Conservation (phyloP, 352 stramenopile species). For the Phytophthora europaea region DNA sequence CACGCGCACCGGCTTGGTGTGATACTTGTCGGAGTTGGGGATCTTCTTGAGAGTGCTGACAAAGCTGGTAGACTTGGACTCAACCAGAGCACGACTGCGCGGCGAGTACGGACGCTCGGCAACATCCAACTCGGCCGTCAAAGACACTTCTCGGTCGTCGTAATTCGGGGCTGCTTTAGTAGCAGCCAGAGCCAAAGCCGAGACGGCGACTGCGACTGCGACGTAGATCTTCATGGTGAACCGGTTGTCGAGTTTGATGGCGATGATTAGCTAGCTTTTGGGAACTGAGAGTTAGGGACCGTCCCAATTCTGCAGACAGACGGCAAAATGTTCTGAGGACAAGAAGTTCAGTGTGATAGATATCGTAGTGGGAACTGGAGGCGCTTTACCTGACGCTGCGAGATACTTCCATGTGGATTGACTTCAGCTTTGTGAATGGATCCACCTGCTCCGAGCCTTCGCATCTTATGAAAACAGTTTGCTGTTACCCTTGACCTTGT, state of each 20-base stretch:
- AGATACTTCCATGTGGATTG: not conserved
- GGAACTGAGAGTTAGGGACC: conserved; percentile 11
- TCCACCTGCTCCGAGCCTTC: too few species aligned
- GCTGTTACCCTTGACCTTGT: not conserved
- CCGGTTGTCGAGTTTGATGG: not conserved
- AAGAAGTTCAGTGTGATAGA: not conserved
- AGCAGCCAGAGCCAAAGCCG: conserved; percentile 17
- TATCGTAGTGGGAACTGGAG: not conserved
- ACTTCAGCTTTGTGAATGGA: too few species aligned
- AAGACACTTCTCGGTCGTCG: conserved; percentile 25
- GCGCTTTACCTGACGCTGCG: not conserved
- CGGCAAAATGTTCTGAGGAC: not conserved
- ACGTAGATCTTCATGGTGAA: conserved; percentile 36
- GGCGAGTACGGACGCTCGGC: conserved; percentile 5
- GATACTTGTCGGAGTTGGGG: conserved; percentile 54
- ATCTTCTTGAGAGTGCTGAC: conserved; percentile 34
- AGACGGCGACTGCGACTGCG: conserved; percentile 25
- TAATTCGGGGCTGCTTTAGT: conserved; percentile 7
- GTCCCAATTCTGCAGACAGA: not conserved
- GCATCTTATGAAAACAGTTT: not conserved
- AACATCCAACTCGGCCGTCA: conserved; percentile 32
- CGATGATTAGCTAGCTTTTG: conserved; percentile 9
- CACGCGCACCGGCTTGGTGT: conserved; percentile 66
- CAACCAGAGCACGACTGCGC: conserved; percentile 24
- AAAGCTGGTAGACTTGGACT: conserved; percentile 31